These are phyloP conservation scores for Skeletonema tropicum DNA, from an alignment of 108 stramenopile genomes.

Conservation along the genomic window DNA sequence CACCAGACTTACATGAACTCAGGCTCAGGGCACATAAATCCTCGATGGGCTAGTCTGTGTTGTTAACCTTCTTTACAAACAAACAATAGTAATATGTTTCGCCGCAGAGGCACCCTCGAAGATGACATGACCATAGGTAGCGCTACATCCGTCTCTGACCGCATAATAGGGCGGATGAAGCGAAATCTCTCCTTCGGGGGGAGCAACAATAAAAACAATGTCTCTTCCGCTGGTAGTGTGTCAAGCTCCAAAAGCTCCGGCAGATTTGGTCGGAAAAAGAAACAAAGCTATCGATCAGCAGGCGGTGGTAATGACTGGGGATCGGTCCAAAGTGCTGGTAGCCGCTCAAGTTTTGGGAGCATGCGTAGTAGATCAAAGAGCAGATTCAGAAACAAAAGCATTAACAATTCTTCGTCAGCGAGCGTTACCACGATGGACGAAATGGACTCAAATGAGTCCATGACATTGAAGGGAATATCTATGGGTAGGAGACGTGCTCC, in stretches of 20 bases:
- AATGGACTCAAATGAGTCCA: slow-evolving; percentile 27
- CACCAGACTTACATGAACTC: too few relatives aligned
- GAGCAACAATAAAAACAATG: slow-evolving; percentile 4
- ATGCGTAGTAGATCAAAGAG: background rate
- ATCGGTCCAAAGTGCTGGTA: background rate
- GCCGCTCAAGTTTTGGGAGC: background rate
- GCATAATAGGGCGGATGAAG: slow-evolving; percentile 44
- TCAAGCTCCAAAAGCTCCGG: slow-evolving; percentile 4
- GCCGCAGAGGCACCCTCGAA: slow-evolving; percentile 1
- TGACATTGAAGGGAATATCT: slow-evolving; percentile 12
- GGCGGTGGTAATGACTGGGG: background rate
- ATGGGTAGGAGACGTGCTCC: slow-evolving; percentile 13
- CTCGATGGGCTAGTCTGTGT: too few relatives aligned
- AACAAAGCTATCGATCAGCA: slow-evolving; percentile 5
- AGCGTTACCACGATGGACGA: slow-evolving; percentile 15
- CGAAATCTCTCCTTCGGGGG: slow-evolving; percentile 19
- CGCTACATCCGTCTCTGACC: slow-evolving; percentile 24
- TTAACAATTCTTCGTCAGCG: background rate
- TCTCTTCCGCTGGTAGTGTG: background rate
- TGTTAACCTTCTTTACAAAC: background rate
- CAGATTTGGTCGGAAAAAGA: slow-evolving; percentile 3
- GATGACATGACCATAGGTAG: slow-evolving; percentile 35
- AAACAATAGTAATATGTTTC: background rate
- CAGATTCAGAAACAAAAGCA: background rate
- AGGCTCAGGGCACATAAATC: too few relatives aligned